Evolutionary conservation across 768 basidiomycete species (phyloP).

Genomic region (Boletus rex-veris): DNA sequence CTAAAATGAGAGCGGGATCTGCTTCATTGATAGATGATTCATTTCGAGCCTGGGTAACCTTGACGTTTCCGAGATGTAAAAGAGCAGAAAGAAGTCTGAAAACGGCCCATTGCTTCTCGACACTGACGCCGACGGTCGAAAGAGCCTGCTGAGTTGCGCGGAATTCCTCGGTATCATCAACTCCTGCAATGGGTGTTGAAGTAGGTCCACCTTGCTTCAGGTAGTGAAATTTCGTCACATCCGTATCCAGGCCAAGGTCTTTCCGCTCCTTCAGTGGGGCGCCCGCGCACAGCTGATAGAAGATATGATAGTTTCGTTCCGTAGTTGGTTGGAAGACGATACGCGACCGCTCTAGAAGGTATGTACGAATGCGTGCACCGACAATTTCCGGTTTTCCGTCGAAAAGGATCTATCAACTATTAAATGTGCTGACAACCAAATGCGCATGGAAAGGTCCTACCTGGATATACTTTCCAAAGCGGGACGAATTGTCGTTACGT

Average conservation of each 20-base stretch:
- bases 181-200: slow-evolving; percentile 83
- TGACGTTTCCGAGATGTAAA: slow-evolving; percentile 97
- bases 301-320: slow-evolving; percentile 99
- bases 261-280: slow-evolving; percentile 94
- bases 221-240: slow-evolving; percentile 85
- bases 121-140: slow-evolving; percentile 94
- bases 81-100: slow-evolving; percentile 91
- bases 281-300: slow-evolving; percentile 98
- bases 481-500: slow-evolving; percentile 97
- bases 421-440: background rate
- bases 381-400: slow-evolving; percentile 96
- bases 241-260: slow-evolving; percentile 85
- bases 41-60: slow-evolving; percentile 73
- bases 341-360: slow-evolving; percentile 94
- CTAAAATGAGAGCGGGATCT: slow-evolving; percentile 74
- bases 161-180: slow-evolving; percentile 97
- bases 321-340: slow-evolving; percentile 96
- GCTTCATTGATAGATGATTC: slow-evolving; percentile 84
- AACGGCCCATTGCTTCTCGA: slow-evolving; percentile 98
- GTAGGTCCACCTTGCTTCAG: slow-evolving; percentile 89
- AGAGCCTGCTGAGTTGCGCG: slow-evolving; percentile 89
- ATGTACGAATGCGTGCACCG: slow-evolving; percentile 97
- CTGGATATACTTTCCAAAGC: slow-evolving; percentile 99
- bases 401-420: slow-evolving; percentile 76
- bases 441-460: slow-evolving; percentile 29